Evolutionary conservation across 352 stramenopile genomes (phyloP).

Genomic region (Globisporangium acanthophoron): DNA sequence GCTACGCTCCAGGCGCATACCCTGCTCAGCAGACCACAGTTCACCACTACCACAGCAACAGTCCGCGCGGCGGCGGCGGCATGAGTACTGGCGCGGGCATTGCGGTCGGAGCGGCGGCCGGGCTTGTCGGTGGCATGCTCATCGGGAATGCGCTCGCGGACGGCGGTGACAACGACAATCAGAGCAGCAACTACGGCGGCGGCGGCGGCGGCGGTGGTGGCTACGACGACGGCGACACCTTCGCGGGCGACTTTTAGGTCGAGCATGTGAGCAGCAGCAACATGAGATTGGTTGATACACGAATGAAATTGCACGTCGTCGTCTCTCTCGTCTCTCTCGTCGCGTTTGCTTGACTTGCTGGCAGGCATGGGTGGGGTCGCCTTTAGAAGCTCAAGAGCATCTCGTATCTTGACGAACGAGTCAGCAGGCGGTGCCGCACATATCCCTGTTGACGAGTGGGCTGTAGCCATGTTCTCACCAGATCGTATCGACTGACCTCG

Average conservation of each 20-base stretch:
- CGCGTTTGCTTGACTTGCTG: too few relatives aligned
- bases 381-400: too few relatives aligned
- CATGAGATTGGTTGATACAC: background rate
- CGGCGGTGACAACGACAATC: conserved; percentile 8
- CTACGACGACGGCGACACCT: conserved; percentile 10
- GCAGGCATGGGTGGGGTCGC: too few relatives aligned
- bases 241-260: conserved; percentile 16
- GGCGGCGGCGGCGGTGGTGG: conserved; percentile 6
- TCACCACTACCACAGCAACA: conserved; percentile 13
- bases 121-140: conserved; percentile 16
- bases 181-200: conserved; percentile 3
- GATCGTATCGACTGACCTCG: background rate
- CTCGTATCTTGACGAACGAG: background rate
- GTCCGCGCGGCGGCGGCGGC: conserved; percentile 9
- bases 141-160: conserved; percentile 18
- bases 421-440: background rate
- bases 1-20: conserved; percentile 32
- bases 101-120: conserved; percentile 13
- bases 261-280: background rate
- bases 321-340: too few relatives aligned
- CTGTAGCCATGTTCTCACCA: too few relatives aligned
- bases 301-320: background rate
- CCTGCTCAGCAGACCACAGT: conserved; percentile 17
- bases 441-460: background rate
- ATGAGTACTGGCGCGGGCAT: conserved; percentile 14